Evolutionary conservation across 352 stramenopile genomes (phyloP), one percentile per base, ranked within the genome.

Genomic region (Pythium phragmitis): DNA sequence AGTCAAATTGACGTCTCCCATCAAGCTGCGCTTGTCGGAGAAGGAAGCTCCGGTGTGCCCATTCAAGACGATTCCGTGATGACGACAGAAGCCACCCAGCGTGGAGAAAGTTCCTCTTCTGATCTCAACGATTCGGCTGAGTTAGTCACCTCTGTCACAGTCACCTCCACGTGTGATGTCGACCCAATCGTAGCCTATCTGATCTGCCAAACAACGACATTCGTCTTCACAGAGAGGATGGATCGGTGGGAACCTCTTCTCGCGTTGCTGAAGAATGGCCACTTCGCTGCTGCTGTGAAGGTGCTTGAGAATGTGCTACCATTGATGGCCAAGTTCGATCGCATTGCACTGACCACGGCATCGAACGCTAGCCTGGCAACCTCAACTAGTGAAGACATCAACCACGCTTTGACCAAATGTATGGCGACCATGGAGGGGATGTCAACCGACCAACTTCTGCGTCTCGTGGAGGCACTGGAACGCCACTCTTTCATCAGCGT

Each of bases 141-240:
- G 7, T 48, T 71, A 17, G 69, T 66, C 19, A 47, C 65, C 13
- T 60, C 70, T 16, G 68, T 80, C 8, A 62, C 74, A 2, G 67
- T 79, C 13, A 73, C 76, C 7, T 80, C 79, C 34, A 83, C 85
- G 0, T 80, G 77, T 60, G 80, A 76, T 45, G 88, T 82, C 0
- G 85, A 96, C 49, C 85, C 87, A 16, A 94, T 96, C 58, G 87
- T 96, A 6, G 83, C 86, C 3, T 96, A 96, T 64, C 72, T 89
- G 4, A 79, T 96, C n/a, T 94, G 85, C 39, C 87, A 96, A 64
- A 76, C 87, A 50, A 88, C 82, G 42, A 87, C 79, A 2, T 91
- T 91, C 45, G 49, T 96, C 36, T 94, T 80, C 57, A 86, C 66
- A 17, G 77, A 88, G 50, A 70, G 82, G 3, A 79, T 96, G 21